These are phyloP conservation scores for Alisma plantagoaquatica DNA, from an alignment of 106 monocot genomes.

Conservation along the genomic window DNA sequence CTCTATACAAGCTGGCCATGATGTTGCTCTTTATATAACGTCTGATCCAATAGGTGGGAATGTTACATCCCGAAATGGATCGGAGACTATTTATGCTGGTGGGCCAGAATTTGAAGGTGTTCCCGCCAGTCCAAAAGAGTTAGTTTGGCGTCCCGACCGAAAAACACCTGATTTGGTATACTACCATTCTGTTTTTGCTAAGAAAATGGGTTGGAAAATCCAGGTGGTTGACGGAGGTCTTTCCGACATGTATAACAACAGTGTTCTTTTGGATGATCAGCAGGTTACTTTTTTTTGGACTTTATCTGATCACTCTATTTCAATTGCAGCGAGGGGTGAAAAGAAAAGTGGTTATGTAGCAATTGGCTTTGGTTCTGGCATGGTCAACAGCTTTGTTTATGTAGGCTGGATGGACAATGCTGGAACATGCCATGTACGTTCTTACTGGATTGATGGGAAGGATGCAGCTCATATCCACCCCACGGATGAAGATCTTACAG, in stretches of 20 bases:
- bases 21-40: constrained; percentile 82
- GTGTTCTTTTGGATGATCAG: constrained; percentile 81
- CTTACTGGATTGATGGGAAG: constrained; percentile 82
- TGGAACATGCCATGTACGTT: constrained; percentile 58
- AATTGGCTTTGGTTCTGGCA: constrained; percentile 72
- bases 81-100: constrained; percentile 80
- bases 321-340: constrained; percentile 72
- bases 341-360: constrained; percentile 91
- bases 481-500: constrained; percentile 64
- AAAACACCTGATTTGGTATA: constrained; percentile 91
- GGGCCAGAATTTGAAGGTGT: constrained; percentile 67
- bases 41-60: constrained; percentile 94
- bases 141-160: constrained; percentile 73
- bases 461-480: constrained; percentile 53
- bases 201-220: constrained; percentile 97
- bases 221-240: constrained; percentile 94
- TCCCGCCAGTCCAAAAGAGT: constrained; percentile 65
- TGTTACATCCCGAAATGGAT: constrained; percentile 63
- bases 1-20: constrained; percentile 90
- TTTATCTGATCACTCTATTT: constrained; percentile 54
- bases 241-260: constrained; percentile 93
- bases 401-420: constrained; percentile 78
- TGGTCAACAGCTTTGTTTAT: constrained; percentile 87
- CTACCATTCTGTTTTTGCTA: constrained; percentile 72
- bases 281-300: constrained; percentile 88